Percentiles rank a stretch among this genome's conserved stretches.
These are phyloP conservation scores for Coccomyxa sp. DNA, from an alignment of 139 green algal genomes.

Conservation along the genomic window DNA sequence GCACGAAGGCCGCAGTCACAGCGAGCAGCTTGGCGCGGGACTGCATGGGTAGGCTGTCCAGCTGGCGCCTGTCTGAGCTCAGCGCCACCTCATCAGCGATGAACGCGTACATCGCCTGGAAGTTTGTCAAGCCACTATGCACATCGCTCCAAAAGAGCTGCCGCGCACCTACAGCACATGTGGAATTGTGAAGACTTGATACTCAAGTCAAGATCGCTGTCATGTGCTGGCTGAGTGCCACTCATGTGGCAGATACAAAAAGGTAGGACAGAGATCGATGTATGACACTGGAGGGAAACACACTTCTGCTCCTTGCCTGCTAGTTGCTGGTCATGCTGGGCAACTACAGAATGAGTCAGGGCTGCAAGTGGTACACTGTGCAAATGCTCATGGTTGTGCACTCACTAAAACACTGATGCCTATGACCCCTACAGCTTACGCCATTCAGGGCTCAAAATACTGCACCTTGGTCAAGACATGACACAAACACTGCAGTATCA, in stretches of 20 bases:
- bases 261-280: background rate
- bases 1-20: slow-evolving; percentile 54
- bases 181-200: too few species aligned
- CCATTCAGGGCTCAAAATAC: too few species aligned
- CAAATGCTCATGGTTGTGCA: too few species aligned
- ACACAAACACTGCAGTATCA: background rate
- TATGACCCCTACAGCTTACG: too few species aligned
- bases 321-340: too few species aligned
- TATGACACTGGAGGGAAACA: background rate
- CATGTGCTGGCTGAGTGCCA: background rate
- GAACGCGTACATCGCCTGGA: slow-evolving; percentile 63
- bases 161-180: slow-evolving; percentile 24
- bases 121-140: slow-evolving; percentile 43
- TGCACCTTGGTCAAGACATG: too few species aligned
- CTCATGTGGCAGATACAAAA: background rate
- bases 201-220: too few species aligned
- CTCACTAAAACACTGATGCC: too few species aligned
- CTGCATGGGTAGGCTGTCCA: slow-evolving; percentile 43
- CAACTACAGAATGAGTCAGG: too few species aligned
- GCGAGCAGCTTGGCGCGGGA: slow-evolving; percentile 37
- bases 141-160: slow-evolving; percentile 83
- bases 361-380: too few species aligned
- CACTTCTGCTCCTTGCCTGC: too few species aligned
- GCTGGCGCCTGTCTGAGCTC: background rate
- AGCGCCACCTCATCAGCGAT: slow-evolving; percentile 36